These are phyloP conservation scores for Dactylellina cionopaga DNA, from an alignment of 2,329 filamentous ascomycete genomes.

Conservation along the genomic window DNA sequence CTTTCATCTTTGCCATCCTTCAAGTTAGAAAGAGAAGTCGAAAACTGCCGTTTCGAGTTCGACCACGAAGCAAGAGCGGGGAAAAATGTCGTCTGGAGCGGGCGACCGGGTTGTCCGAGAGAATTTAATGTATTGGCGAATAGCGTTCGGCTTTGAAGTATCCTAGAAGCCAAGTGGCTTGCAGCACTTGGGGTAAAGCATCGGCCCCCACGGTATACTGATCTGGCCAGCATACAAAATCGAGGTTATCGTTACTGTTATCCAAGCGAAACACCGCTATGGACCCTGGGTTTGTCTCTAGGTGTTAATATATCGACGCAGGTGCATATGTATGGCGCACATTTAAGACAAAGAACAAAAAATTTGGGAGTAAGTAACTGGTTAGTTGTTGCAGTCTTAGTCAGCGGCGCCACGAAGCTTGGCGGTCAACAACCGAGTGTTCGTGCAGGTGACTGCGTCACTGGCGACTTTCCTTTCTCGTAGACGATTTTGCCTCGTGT, in stretches of 20 bases:
- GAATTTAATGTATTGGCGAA: too few relatives aligned
- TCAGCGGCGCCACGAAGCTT: slow-evolving; percentile 19
- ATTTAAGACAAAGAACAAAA: neutral
- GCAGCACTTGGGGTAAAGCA: slow-evolving; percentile 37
- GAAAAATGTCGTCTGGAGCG: neutral
- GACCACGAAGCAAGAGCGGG: neutral
- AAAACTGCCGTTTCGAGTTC: slow-evolving; percentile 12
- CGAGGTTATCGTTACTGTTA: neutral
- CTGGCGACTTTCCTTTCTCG: slow-evolving; percentile 41
- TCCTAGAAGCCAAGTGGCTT: neutral
- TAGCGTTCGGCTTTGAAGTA: neutral
- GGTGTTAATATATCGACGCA: neutral
- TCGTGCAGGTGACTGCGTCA: slow-evolving; percentile 51
- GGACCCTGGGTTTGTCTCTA: neutral
- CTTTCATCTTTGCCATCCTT: slow-evolving; percentile 17
- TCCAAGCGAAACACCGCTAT: slow-evolving; percentile 10
- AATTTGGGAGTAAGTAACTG: neutral
- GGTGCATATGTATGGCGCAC: neutral
- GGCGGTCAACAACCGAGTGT: slow-evolving; percentile 16
- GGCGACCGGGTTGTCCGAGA: neutral
- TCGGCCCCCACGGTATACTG: slow-evolving; percentile 41
- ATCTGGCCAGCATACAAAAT: slow-evolving; percentile 45
- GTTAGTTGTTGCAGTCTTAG: slow-evolving; percentile 36
- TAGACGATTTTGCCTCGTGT: slow-evolving; percentile 16
- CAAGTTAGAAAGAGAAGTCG: neutral